A percentile compares a stretch with the other conserved stretches of the same genome.
These are phyloP conservation scores for Aspergillus sp. DNA, from an alignment of 2,329 filamentous ascomycete genomes.

Conservation along the genomic window DNA sequence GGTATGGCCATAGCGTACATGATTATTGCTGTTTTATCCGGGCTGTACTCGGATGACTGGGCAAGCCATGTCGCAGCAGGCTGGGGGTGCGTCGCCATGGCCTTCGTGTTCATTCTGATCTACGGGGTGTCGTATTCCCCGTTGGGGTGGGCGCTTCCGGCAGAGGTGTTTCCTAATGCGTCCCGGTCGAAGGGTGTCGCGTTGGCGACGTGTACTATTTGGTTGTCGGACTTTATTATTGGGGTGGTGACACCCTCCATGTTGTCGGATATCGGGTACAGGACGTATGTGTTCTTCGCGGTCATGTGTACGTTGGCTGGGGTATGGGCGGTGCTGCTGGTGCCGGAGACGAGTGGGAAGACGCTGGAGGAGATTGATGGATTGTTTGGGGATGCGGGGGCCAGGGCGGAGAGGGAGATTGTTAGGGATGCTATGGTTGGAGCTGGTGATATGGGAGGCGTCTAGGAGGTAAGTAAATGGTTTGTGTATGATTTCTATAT, in stretches of 20 bases:
- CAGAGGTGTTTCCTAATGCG: constrained; percentile 67
- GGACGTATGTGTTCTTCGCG: constrained; percentile 27
- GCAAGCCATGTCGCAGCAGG: neutral
- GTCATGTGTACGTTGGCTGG: constrained; percentile 15
- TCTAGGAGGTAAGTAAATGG: neutral
- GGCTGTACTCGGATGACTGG: neutral
- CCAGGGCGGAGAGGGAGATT: neutral
- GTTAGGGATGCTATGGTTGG: neutral
- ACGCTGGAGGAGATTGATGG: constrained; percentile 33
- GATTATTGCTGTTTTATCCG: neutral
- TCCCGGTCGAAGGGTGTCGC: constrained; percentile 67
- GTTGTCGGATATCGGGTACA: constrained; percentile 38
- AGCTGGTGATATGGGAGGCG: neutral
- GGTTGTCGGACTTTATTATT: constrained; percentile 73
- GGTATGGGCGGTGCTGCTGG: constrained; percentile 28
- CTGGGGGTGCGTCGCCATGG: constrained; percentile 36
- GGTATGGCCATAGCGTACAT: neutral
- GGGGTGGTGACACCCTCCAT: constrained; percentile 67
- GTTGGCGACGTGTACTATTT: constrained; percentile 67
- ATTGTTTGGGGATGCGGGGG: constrained; percentile 21
- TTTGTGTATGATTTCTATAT: neutral
- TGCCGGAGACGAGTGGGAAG: constrained; percentile 35
- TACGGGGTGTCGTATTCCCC: constrained; percentile 61
- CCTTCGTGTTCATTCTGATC: constrained; percentile 63
- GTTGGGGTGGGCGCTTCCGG: constrained; percentile 23